Conservation (phyloP, 2,329 filamentous ascomycete species). For the Trichoderma afroharzianum region DNA sequence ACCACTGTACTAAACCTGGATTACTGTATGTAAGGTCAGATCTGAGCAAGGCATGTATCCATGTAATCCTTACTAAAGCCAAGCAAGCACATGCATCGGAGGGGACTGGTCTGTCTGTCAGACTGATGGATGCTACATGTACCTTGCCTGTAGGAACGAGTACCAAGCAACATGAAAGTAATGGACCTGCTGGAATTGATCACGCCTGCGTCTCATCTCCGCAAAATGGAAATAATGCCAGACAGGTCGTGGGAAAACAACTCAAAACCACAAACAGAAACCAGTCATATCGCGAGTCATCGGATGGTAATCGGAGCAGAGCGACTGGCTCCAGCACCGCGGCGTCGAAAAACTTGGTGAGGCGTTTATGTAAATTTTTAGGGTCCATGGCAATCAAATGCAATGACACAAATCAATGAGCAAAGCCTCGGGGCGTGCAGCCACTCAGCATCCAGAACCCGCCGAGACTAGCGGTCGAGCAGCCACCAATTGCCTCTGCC, state of each 20-base stretch:
- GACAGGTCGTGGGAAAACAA: background rate
- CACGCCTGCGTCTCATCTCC: background rate
- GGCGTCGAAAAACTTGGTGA: conserved; percentile 1
- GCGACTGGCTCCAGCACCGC: conserved; percentile 5
- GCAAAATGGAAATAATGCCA: background rate
- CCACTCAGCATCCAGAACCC: conserved; percentile 12
- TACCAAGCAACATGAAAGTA: background rate
- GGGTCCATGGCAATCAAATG: conserved; percentile 4
- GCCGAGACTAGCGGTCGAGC: conserved; percentile 8
- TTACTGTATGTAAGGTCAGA: background rate
- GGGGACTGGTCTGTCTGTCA: background rate
- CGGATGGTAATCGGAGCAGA: conserved; percentile 18
- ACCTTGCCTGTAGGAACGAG: background rate
- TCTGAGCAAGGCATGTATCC: background rate
- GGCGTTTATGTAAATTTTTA: conserved; percentile 11
- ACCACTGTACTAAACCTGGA: background rate
- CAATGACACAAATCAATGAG: conserved; percentile 18
- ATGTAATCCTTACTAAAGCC: background rate
- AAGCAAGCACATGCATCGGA: background rate
- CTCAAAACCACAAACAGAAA: background rate
- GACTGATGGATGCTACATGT: background rate
- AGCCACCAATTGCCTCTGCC: conserved; percentile 11
- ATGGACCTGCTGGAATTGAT: background rate
- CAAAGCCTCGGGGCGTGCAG: conserved; percentile 1
- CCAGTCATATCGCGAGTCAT: conserved; percentile 17